Percentiles rank a stretch among this genome's conserved stretches.
phyloP scores from a whole-genome alignment of 192 early-diverging fungal species.

The Kappamyces sp. region DNA sequence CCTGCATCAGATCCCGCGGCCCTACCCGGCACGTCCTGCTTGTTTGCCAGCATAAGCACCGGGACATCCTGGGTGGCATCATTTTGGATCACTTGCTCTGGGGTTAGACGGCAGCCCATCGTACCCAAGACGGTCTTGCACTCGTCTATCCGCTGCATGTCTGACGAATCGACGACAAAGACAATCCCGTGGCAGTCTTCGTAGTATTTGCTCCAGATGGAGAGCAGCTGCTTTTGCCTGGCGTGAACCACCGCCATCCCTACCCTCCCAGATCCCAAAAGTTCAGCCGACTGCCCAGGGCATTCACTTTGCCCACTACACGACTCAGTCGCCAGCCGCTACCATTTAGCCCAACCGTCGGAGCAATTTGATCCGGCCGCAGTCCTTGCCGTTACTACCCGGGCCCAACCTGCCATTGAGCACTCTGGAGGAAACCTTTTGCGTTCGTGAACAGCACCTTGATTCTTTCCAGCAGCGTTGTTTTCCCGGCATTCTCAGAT shows the following conservation, averaged over 20 bases:
- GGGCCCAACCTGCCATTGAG: too few relatives aligned
- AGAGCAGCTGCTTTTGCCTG: slow-evolving; percentile 69
- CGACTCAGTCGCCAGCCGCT: slow-evolving; percentile 3
- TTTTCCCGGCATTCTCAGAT: slow-evolving; percentile 82
- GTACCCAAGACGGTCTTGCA: slow-evolving; percentile 70
- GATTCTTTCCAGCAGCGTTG: slow-evolving; percentile 88
- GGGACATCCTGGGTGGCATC: slow-evolving; percentile 78
- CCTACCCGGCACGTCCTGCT: slow-evolving; percentile 78
- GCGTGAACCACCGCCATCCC: not conserved
- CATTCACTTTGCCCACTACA: slow-evolving; percentile 71
- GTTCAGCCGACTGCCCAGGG: slow-evolving; percentile 65
- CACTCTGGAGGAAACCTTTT: slow-evolving; percentile 2
- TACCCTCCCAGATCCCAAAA: slow-evolving; percentile 93
- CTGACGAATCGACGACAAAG: slow-evolving; percentile 88
- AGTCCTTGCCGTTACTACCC: slow-evolving; percentile 36
- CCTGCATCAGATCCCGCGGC: slow-evolving; percentile 81
- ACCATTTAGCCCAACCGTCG: slow-evolving; percentile 93
- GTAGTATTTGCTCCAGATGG: slow-evolving; percentile 94
- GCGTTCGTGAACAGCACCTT: slow-evolving; percentile 73
- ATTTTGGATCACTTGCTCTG: slow-evolving; percentile 72
- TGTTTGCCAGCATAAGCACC: slow-evolving; percentile 90
- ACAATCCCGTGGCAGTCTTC: slow-evolving; percentile 86
- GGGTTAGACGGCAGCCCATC: not conserved
- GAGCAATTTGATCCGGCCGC: slow-evolving; percentile 82
- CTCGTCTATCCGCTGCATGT: slow-evolving; percentile 74